Base-by-base conservation (phyloP, 345 rosid genomes). In the Syzygium grande region DNA sequence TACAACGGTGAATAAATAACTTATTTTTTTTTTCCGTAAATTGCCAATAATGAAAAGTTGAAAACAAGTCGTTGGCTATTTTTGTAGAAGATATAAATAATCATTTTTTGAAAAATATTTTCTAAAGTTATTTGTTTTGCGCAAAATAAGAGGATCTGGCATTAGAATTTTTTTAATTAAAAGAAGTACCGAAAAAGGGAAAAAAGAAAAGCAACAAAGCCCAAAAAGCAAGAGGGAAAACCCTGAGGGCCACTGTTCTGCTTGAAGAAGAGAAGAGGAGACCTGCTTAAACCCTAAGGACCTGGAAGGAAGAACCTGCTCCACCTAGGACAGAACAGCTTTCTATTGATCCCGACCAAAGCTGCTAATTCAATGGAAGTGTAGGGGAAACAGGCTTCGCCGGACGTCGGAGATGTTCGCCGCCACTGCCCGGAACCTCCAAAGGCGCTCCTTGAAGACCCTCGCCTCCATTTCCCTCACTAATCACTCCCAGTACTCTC, bases 401-500 rank as follows among this genome's bases (percentile, higher is more conserved):
- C 53, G 21, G 25, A 21, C 49, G 22, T 30, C 61, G 51, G 59
- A 84, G 89, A 97, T 97, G 98, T 94, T 95, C 86, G 92, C 92
- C 54, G 87, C 93, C 43, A 93, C 80, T 73, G 6, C 25, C 80
- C 80, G 96, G 90, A 93, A 87, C 86, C 89, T 96, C 87, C 94
- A 90, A 86, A 91, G 90, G 61, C 90, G 87, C 78, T 89, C 87
- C 91, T 90, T 89, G 59, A 93, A 87, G 87, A 89, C 92, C 6
- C 89, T 96, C 88, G 90, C 94, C 59, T 92, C 94, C 65, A 86
- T 90, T 41, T 92, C 92, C 87, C 93, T 91, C 87, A 90, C 94
- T 80, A 92, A 88, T 90, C 91, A 92, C 77, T 80, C 30, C 92
- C 91, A 92, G 98, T 97, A 89, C 61, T 86, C 78, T 86, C 56